Conservation (phyloP, 2,329 filamentous ascomycete genomes). For the Coleophoma cylindrospora region DNA sequence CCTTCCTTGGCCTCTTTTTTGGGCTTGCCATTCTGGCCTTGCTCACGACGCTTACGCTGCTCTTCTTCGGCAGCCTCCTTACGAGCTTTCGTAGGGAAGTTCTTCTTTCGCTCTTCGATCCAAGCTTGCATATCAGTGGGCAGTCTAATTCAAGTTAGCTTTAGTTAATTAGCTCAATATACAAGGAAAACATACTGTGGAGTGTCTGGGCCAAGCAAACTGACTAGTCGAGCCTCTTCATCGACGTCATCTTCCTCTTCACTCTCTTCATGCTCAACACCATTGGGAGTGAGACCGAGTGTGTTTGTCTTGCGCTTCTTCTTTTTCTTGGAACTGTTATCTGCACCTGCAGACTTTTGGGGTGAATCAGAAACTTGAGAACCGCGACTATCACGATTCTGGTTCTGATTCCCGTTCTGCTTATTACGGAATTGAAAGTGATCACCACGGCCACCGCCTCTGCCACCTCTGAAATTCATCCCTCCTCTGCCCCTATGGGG, state of each 20-base stretch:
- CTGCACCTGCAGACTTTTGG: constrained; percentile 46
- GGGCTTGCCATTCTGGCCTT: constrained; percentile 19
- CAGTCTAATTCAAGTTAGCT: constrained; percentile 27
- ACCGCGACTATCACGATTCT: constrained; percentile 16
- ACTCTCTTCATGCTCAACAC: constrained; percentile 47
- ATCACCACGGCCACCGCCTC: constrained; percentile 31
- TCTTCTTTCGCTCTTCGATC: constrained; percentile 73
- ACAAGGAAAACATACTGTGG: constrained; percentile 27
- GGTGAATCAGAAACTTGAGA: constrained; percentile 20
- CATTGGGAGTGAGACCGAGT: constrained; percentile 61
- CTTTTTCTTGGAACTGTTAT: constrained; percentile 43
- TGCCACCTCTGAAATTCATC: constrained; percentile 26
- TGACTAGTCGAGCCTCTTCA: constrained; percentile 42
- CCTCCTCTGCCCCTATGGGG: constrained; percentile 34
- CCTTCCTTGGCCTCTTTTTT: constrained; percentile 37
- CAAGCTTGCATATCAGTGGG: constrained; percentile 70
- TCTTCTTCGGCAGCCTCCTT: constrained; percentile 58
- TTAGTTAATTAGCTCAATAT: too few species aligned
- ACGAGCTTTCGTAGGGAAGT: constrained; percentile 74
- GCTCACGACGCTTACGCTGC: constrained; percentile 23
- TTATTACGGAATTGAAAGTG: constrained; percentile 33
- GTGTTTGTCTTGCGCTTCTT: constrained; percentile 71
- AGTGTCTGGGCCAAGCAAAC: constrained; percentile 28
- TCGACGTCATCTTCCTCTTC: constrained; percentile 66
- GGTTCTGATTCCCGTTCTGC: constrained; percentile 21